phyloP scores from a whole-genome alignment of 495 filamentous ascomycete genomes.

The Achaetomiella virescens region DNA sequence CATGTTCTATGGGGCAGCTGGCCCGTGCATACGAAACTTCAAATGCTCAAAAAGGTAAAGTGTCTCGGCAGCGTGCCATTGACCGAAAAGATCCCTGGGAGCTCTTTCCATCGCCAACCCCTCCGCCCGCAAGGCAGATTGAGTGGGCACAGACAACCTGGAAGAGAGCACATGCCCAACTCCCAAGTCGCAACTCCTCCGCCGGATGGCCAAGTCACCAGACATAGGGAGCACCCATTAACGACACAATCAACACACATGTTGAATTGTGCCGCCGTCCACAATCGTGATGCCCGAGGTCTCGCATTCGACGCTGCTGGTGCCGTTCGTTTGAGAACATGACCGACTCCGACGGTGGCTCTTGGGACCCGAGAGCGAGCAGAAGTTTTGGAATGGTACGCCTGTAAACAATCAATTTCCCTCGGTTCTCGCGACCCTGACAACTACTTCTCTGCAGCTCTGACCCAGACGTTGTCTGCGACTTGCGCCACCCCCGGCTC shows the following conservation, averaged over 20 bases:
- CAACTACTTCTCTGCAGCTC: constrained; percentile 47
- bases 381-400: constrained; percentile 91
- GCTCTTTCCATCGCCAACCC: neutral
- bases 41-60: constrained; percentile 5
- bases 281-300: constrained; percentile 25
- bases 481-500: constrained; percentile 64
- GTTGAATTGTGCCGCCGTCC: constrained; percentile 4
- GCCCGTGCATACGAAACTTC: constrained; percentile 16
- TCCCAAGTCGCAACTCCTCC: neutral
- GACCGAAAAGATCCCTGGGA: neutral
- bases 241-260: constrained; percentile 3
- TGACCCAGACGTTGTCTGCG: constrained; percentile 70
- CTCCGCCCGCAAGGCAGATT: constrained; percentile 1
- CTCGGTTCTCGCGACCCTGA: neutral
- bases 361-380: constrained; percentile 67
- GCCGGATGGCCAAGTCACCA: constrained; percentile 10
- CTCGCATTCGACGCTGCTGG: constrained; percentile 4
- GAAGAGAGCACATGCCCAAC: neutral
- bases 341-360: constrained; percentile 54
- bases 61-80: constrained; percentile 6
- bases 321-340: constrained; percentile 34
- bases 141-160: neutral
- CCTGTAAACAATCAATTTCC: neutral
- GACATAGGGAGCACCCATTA: neutral
- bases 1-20: neutral